Evolutionary conservation across 805 yeast species (phyloP).

Genomic region (Barnettozyma vustinii): DNA sequence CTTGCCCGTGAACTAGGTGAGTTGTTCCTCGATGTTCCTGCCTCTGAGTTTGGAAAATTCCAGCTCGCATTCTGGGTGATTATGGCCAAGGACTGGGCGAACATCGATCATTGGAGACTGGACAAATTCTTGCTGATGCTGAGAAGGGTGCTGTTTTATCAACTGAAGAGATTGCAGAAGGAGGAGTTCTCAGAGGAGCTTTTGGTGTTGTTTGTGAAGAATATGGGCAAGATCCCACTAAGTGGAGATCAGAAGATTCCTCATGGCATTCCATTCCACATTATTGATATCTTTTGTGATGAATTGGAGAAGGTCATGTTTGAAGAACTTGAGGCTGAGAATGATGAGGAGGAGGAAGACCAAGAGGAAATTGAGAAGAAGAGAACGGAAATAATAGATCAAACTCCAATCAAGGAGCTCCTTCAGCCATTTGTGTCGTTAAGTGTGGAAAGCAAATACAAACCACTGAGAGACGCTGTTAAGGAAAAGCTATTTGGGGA

Average conservation of each 20-base stretch:
- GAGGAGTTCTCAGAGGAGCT: constrained; percentile 50
- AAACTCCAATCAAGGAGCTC: constrained; percentile 49
- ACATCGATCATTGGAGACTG: constrained; percentile 74
- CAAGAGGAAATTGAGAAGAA: constrained; percentile 23
- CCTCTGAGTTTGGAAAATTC: constrained; percentile 43
- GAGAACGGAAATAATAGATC: constrained; percentile 32
- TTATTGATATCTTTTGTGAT: constrained; percentile 77
- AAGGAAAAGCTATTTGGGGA: constrained; percentile 64
- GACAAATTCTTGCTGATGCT: constrained; percentile 82
- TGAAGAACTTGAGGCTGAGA: constrained; percentile 42
- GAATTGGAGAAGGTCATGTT: constrained; percentile 70
- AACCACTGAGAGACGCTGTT: constrained; percentile 61
- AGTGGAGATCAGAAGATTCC: constrained; percentile 59
- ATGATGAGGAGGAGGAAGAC: constrained; percentile 35
- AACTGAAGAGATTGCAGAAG: constrained; percentile 47
- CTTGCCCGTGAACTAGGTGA: constrained; percentile 70
- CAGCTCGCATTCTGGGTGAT: constrained; percentile 77
- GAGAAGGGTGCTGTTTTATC: constrained; percentile 67
- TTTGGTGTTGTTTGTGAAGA: constrained; percentile 40
- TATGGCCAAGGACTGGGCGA: constrained; percentile 75
- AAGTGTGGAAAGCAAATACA: constrained; percentile 43
- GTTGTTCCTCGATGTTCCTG: constrained; percentile 40
- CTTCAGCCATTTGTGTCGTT: constrained; percentile 58
- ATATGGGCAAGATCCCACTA: constrained; percentile 41
- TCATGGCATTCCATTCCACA: constrained; percentile 76